Evolutionary conservation across 192 early-diverging fungal genomes (phyloP), one percentile per base, ranked within the genome.

Genomic region (Bifiguratus adelaidae): DNA sequence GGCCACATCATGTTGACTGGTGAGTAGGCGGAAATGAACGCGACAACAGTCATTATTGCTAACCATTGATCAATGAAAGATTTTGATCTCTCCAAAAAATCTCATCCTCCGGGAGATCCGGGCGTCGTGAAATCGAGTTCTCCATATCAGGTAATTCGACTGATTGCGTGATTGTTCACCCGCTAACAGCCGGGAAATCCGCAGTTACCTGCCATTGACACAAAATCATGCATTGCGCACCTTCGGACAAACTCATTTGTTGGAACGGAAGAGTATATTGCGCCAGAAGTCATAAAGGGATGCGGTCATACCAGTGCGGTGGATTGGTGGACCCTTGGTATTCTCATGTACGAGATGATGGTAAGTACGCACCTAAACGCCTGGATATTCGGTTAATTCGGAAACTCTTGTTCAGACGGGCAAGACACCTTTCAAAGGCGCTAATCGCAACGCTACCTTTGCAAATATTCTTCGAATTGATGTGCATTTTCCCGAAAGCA

Each of bases 241-340:
- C 57, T 91, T 37, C 75, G 91, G 44, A 96, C 95, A 3, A 97
- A 99, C 65, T 92, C 89, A 42, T 99, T 99, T 78, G 93, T 97
- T 13, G 95, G 95, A 6, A 99, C 95, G 2, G 94, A 97, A 64
- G 95, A 97, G 68, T 97, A 97, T 60, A 95, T 99, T 82, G 91
- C 95, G 16, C 95, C 95, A 30, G 95, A 99, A 63, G 91, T 99
- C 15, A 97, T 99, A 70, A 88, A 85, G 45, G 94, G 93, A 30
- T 71, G 75, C 35, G 93, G 94, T 11, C 93, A 99, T 69, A 92
- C 93, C 4, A 85, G 80, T 55, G 76, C 83, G 1, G 88, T 99
- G 8, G 96, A 99, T 70, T 99, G 95, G 92, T 99, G 96, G 96
- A 97, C 94, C 9, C 59, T 99, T 12, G 96, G 96, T 9, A 91